phyloP scores from a whole-genome alignment of 345 rosid genomes.

The Reutealis trisperma region DNA sequence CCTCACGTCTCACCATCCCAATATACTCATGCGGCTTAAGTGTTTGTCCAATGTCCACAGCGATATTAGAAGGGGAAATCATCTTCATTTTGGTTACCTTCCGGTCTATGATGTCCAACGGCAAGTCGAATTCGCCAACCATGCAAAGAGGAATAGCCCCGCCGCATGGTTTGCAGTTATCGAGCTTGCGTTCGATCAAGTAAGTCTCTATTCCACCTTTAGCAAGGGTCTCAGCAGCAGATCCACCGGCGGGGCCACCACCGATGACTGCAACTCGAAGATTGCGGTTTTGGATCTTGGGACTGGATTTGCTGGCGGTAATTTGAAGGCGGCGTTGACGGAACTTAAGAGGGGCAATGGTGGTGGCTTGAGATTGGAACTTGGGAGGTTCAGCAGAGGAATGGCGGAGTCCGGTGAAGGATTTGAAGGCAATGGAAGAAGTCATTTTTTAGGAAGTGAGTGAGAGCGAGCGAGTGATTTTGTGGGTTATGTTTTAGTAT shows the following conservation, averaged over 20 bases:
- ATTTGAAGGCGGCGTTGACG: constrained; percentile 20
- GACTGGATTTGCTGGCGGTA: constrained; percentile 57
- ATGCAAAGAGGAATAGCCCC: constrained; percentile 94
- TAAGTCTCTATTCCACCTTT: constrained; percentile 85
- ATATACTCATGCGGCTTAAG: constrained; percentile 95
- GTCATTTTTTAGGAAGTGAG: constrained; percentile 31
- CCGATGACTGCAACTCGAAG: constrained; percentile 92
- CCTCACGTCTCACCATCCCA: constrained; percentile 93
- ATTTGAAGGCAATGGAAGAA: constrained; percentile 64
- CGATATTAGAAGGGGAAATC: constrained; percentile 93
- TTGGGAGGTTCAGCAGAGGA: constrained; percentile 40
- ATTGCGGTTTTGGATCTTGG: constrained; percentile 62
- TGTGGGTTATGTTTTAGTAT: not conserved
- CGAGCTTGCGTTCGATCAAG: constrained; percentile 84
- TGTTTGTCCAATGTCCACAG: constrained; percentile 94
- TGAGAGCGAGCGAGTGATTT: not conserved
- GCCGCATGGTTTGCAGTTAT: constrained; percentile 94
- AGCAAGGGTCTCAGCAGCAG: constrained; percentile 79
- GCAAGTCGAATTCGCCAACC: constrained; percentile 97
- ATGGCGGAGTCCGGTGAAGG: constrained; percentile 78
- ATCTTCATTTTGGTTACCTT: constrained; percentile 91
- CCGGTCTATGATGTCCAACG: constrained; percentile 85
- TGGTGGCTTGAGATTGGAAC: constrained; percentile 27
- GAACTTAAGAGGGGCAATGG: constrained; percentile 12
- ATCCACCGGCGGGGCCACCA: constrained; percentile 89